Percentiles rank a stretch among this genome's conserved stretches.
phyloP scores from a whole-genome alignment of 1,139 yeast genomes.

The Hyphopichia khmerensis region DNA sequence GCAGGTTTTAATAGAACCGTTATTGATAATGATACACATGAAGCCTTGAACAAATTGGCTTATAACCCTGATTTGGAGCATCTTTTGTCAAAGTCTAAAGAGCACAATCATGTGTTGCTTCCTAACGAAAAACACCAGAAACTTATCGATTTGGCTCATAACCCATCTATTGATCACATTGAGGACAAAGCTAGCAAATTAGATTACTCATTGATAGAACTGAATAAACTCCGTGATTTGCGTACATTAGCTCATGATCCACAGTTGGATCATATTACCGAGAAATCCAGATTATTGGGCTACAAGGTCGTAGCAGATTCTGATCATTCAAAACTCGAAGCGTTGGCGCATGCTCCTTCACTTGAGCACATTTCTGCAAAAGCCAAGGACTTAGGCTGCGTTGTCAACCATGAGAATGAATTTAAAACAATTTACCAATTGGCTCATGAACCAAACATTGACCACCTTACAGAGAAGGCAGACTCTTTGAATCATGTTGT shows the following conservation, averaged over 20 bases:
- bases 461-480: conserved; percentile 14
- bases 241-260: conserved; percentile 16
- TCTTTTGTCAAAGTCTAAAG: conserved; percentile 15
- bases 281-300: conserved; percentile 14
- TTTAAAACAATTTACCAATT: conserved; percentile 7
- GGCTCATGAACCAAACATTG: conserved; percentile 10
- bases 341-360: conserved; percentile 1
- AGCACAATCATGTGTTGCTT: background rate
- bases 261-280: conserved; percentile 8
- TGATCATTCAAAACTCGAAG: conserved; percentile 5
- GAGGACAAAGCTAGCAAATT: background rate
- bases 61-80: conserved; percentile 20
- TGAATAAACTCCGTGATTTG: conserved; percentile 10
- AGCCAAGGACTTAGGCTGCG: conserved; percentile 14
- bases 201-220: conserved; percentile 3
- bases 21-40: conserved; percentile 3
- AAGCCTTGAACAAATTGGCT: conserved; percentile 9
- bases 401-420: background rate
- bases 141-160: conserved; percentile 25
- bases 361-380: conserved; percentile 13
- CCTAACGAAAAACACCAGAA: conserved; percentile 2
- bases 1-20: conserved; percentile 13
- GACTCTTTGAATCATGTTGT: conserved; percentile 8
- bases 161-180: conserved; percentile 18
- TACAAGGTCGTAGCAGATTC: conserved; percentile 6